Percentiles rank a stretch among this genome's conserved stretches.
These are phyloP conservation scores for Cladosporium cucumerinum DNA, from an alignment of 2,329 filamentous ascomycete genomes.

Conservation along the genomic window DNA sequence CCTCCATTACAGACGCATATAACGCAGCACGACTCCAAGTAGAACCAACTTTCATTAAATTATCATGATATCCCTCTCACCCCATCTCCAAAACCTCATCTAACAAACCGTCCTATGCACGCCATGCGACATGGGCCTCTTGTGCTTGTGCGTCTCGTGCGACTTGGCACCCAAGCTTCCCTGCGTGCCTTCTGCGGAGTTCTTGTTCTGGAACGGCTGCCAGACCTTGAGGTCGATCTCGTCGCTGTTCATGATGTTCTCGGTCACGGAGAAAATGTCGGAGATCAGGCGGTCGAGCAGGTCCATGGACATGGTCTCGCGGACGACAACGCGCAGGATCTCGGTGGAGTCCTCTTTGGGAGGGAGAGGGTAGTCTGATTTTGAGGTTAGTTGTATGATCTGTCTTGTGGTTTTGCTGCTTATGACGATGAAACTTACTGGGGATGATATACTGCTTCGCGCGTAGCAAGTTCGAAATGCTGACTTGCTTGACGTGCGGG, in stretches of 20 bases:
- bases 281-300: conserved; percentile 60
- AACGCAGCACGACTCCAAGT: background rate
- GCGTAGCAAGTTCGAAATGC: conserved; percentile 59
- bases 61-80: background rate
- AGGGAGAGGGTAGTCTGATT: conserved; percentile 60
- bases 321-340: conserved; percentile 64
- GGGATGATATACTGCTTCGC: conserved; percentile 69
- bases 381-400: background rate
- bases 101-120: conserved; percentile 51
- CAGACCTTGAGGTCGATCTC: conserved; percentile 51
- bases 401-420: background rate
- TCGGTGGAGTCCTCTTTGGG: conserved; percentile 60
- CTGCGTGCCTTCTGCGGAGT: conserved; percentile 44
- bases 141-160: conserved; percentile 45
- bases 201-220: conserved; percentile 37
- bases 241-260: conserved; percentile 56
- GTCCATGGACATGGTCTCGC: conserved; percentile 67
- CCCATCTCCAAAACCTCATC: background rate
- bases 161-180: conserved; percentile 35
- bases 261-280: conserved; percentile 60
- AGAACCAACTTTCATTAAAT: background rate
- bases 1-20: background rate
- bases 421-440: conserved; percentile 40
- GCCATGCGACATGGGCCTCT: conserved; percentile 45
- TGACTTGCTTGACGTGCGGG: conserved; percentile 62